Evolutionary conservation across 805 yeast species (phyloP).

Genomic region (Lipomyces yamadae): DNA sequence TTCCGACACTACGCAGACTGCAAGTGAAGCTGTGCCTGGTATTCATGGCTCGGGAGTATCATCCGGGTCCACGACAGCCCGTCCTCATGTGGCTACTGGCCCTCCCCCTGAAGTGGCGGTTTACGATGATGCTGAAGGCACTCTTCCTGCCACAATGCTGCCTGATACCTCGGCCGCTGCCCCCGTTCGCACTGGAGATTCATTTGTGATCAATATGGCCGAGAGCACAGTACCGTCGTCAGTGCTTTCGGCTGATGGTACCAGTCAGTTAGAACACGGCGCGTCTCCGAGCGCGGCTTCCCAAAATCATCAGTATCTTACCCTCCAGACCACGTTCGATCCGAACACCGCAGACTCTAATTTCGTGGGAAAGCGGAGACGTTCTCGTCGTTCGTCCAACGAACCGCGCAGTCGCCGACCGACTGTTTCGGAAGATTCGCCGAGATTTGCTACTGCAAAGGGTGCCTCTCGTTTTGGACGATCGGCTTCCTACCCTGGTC

Average conservation of each 20-base stretch:
- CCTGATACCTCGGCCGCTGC: not conserved
- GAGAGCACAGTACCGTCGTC: not conserved
- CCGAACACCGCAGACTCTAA: conserved; percentile 2
- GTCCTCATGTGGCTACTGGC: conserved; percentile 18
- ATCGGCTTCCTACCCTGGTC: conserved; percentile 3
- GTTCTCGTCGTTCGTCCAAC: conserved; percentile 14
- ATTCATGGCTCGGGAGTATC: conserved; percentile 11
- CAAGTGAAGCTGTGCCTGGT: not conserved
- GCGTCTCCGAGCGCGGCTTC: not conserved
- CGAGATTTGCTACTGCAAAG: not conserved
- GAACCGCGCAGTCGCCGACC: conserved; percentile 5
- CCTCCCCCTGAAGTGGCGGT: conserved; percentile 25
- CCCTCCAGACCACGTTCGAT: conserved; percentile 21
- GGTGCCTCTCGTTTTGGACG: not conserved
- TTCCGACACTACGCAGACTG: conserved; percentile 20
- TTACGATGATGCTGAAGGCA: not conserved
- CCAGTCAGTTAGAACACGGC: conserved; percentile 10
- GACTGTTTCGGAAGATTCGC: not conserved
- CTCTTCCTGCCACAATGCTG: not conserved
- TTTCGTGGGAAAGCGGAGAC: not conserved
- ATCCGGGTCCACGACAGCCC: conserved; percentile 17
- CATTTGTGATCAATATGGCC: conserved; percentile 10
- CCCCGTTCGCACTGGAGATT: conserved; percentile 4
- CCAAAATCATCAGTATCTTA: conserved; percentile 1
- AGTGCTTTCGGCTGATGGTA: not conserved